Base-by-base conservation (phyloP, 1,284 basidiomycete species). In the Rhodotorula sp. region DNA sequence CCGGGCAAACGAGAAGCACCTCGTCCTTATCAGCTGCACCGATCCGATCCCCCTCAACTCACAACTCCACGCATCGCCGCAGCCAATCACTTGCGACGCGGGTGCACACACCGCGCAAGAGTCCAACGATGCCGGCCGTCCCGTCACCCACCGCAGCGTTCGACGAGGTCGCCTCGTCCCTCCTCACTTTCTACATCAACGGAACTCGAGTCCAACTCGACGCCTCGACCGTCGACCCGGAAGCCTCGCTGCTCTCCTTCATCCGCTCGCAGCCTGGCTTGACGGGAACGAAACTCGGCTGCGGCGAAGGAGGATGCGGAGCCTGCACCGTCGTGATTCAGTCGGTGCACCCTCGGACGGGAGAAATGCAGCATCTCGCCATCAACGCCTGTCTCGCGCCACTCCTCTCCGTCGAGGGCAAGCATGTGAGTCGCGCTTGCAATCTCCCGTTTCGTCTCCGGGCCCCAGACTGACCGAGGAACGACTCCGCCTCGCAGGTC, bases 331-430 rank as follows among this genome's bases (percentile, higher is more conserved):
- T 71, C 44, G 65, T 66, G n/a, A 30, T 67, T 20, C 69, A 73
- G 62, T 72, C 60, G n/a, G 53, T 62, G 55, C 57, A 72, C 55
- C 68, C 71, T 4, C 58, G 55, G 20, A 67, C 66, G 0, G 30
- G 48, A 3, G 26, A 54, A 18, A 62, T 66, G 29, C 70, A 73
- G 77, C 80, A 81, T 73, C 77, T 77, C 66, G 77, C 79, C 29
- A 77, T 81, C 71, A 82, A 82, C 59, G 80, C 80, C 4, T 82
- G 81, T 64, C 75, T 82, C 30, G 77, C 80, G n/a, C 81, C 81
- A 1, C 67, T 78, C n/a, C 65, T 77, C 46, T 74, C 75, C 17
- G 78, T 80, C 7, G 80, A 81, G 59, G 81, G 80, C 22, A 78
- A 77, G 65, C 80, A 82, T 51, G 74, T 54, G 14, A n/a, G 53